Evolutionary conservation across 257 asterid species (phyloP), one percentile per base, ranked within the genome.

Genomic region (Oldenlandia corymbosa): DNA sequence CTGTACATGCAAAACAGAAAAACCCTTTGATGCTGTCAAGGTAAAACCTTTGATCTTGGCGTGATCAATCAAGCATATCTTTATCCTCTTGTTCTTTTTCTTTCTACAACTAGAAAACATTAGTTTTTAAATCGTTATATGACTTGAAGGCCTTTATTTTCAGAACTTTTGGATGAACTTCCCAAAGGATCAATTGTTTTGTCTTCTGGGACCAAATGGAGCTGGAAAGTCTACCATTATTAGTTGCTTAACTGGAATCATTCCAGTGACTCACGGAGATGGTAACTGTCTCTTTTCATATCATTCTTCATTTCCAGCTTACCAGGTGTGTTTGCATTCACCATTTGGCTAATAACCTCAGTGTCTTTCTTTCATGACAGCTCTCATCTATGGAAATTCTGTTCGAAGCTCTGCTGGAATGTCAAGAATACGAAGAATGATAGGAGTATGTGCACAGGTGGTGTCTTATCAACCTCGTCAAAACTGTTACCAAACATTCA

Each of bases 401-500:
- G 77, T 92, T 64, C 79, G 91, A 70, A 89, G 81, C 73, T 81
- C 99, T 26, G 78, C 79, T 23, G 94, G 94, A 63, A 89, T 92
- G 91, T 79, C 91, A 46, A 81, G 72, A 73, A 87, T 92, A 66
- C 88, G 93, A 69, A 80, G 75, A 73, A 85, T 85, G 88, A 89
- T 87, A 50, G 99, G 99, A 67, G 97, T 92, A 78, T 92, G 99
- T 71, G 94, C 99, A 32, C 99, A 92, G 91, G 99, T 83, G 69
- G 65, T 80, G 61, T 61, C 64, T 78, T 46, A 51, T 46, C 58
- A 39, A 62, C n/a, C n/a, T n/a, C n/a, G n/a, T n/a, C n/a, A n/a
- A n/a, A n/a, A n/a, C n/a, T n/a, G n/a, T n/a, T n/a, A n/a, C n/a
- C n/a, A n/a, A n/a, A n/a, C n/a, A n/a, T n/a, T n/a, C n/a, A n/a